Base-by-base conservation (phyloP, 1,139 yeast genomes). In the Candida gigantensis region DNA sequence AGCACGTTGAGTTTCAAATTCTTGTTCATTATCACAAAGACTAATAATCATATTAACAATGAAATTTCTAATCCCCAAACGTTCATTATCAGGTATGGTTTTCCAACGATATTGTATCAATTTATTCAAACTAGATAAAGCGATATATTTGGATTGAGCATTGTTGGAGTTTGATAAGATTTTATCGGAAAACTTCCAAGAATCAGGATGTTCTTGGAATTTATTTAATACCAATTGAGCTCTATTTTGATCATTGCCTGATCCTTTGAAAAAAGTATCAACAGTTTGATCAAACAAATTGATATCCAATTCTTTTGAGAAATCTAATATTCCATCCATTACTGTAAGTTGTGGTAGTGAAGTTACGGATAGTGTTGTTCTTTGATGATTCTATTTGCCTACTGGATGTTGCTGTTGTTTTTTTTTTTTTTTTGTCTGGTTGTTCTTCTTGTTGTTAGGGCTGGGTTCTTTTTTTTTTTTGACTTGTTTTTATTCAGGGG, bases 151-250 rank as follows among this genome's bases (percentile, higher is more conserved):
- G 25, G 96, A 77, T 60, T 92, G 96, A 26, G 96, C 73, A 57
- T 88, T 86, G 39, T 68, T 68, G 6, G 95, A 82, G 48, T 71
- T 75, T 49, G 92, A 92, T 50, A 92, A 72, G 43, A 92, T 90
- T 58, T 84, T 81, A 55, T 92, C 97, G 20, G 96, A 94, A 42
- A 85, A 79, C 50, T 86, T 88, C 99, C 99, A 92, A 21, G 97
- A 84, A 50, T 92, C 96, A 2, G 94, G 94, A 60, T 89, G 84
- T 46, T 89, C 96, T 62, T 94, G 97, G 59, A 92, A 90, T 63
- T 82, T 83, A 32, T 92, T 89, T 55, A 92, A 74, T 5, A 89
- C 73, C 32, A 73, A 72, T 62, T 88, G 97, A 9, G 99, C 98
- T 46, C 76, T 74, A 50, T 82, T 83, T 52, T 90, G 95, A 49